Evolutionary conservation across 768 basidiomycete species (phyloP), one percentile per base, ranked within the genome.

Genomic region (Myochromella boudieri): DNA sequence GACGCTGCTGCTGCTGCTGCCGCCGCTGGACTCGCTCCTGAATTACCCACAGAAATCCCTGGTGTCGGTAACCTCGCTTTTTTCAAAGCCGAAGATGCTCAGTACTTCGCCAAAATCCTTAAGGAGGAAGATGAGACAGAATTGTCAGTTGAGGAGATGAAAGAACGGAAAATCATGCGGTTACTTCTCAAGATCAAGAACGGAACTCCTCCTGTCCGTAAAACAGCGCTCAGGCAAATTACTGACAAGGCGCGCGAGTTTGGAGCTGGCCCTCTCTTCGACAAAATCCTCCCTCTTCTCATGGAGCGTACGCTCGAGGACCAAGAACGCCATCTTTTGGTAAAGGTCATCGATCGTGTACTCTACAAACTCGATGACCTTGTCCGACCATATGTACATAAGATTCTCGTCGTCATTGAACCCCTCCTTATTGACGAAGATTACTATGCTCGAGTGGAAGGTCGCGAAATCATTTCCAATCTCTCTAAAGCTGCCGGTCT

Each of bases 211-310:
- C 95, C 97, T 9, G 94, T 97, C 49, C 87, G 97, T 48, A 99
- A 99, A 68, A 93, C 95, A 1, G 97, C 97, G 10, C 83, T 98
- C 28, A 82, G 95, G 42, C 95, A 98, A 63, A 98, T 99, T 59
- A 98, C 97, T 12, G 97, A 99, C 77, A 97, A 97, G 65, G 97
- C 97, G 52, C 87, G 97, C 55, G 94, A 99, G 60, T 97, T 98
- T 48, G 95, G 97, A 41, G 95, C 97, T 27, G 97, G 95, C 21
- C 97, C 97, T 14, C 76, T 98, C 5, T 99, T 98, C 67, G 97
- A 99, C 72, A 99, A 99, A 68, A 99, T 98, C 51, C 76, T 99
- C 1, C 97, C 97, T 0, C 75, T 99, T 34, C 87, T 98, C 59
- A 99, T 99, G 97, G 93, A 95, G 63, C 85, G 93, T 12, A 94